Percentiles rank a stretch among this genome's conserved stretches.
Conservation (phyloP, 176 grass and related monocot species). For the Carex scoparia region DNA sequence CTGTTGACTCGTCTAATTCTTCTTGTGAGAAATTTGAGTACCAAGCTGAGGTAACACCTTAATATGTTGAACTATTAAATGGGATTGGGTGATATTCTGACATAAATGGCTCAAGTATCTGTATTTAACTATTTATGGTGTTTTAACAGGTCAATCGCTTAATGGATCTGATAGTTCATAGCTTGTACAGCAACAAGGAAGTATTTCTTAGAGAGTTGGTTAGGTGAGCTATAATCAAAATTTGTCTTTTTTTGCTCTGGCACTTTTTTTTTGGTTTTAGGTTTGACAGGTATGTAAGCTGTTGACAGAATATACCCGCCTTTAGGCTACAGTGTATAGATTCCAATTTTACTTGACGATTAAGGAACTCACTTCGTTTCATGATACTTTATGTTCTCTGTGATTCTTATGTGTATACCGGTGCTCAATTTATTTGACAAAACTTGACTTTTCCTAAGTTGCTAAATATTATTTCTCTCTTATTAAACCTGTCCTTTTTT, state of each 20-base stretch:
- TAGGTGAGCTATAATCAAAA: slow-evolving; percentile 41
- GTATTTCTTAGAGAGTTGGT: slow-evolving; percentile 92
- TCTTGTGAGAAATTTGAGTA: slow-evolving; percentile 70
- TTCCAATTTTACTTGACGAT: neutral
- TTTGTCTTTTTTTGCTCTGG: neutral
- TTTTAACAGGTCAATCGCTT: slow-evolving; percentile 83
- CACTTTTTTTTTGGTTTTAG: neutral
- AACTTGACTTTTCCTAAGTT: neutral
- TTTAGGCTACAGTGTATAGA: neutral
- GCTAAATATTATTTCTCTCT: neutral
- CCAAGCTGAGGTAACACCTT: slow-evolving; percentile 75
- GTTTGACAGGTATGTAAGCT: neutral
- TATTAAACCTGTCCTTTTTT: neutral
- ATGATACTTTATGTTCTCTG: neutral
- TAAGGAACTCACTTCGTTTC: neutral
- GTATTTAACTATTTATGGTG: neutral
- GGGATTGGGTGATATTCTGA: neutral
- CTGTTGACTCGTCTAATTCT: slow-evolving; percentile 48
- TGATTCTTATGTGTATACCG: neutral
- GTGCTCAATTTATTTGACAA: neutral
- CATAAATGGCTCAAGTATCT: neutral
- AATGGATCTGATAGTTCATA: slow-evolving; percentile 99
- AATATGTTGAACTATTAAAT: neutral
- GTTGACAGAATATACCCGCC: neutral
- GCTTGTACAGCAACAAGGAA: slow-evolving; percentile 99